A percentile compares a stretch with the other conserved stretches of the same genome.
Evolutionary conservation across 805 yeast species (phyloP).

Genomic region (Teunomyces barrocoloradensis): DNA sequence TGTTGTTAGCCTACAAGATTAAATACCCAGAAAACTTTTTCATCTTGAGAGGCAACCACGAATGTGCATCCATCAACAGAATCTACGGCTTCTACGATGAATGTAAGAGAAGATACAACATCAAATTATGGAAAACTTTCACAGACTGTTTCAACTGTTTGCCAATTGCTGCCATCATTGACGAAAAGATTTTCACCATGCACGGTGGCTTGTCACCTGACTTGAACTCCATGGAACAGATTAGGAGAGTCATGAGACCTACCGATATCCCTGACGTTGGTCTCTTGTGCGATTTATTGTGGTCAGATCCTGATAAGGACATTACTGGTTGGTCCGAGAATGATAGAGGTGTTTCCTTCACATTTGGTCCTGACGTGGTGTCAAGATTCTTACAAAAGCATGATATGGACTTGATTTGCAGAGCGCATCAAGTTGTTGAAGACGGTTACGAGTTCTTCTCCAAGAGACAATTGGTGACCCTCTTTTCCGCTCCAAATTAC

Average conservation of each 20-base stretch:
- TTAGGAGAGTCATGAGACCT: slow-evolving; percentile 98
- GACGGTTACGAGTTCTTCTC: slow-evolving; percentile 98
- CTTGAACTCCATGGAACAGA: slow-evolving; percentile 96
- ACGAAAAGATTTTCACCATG: slow-evolving; percentile 97
- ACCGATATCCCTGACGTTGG: slow-evolving; percentile 99
- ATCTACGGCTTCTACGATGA: slow-evolving; percentile 98
- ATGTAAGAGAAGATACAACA: slow-evolving; percentile 96
- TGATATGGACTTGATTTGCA: slow-evolving; percentile 95
- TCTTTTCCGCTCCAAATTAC: slow-evolving; percentile 95
- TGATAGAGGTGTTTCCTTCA: slow-evolving; percentile 97
- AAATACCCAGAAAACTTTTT: slow-evolving; percentile 98
- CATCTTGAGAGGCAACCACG: slow-evolving; percentile 96
- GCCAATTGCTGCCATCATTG: slow-evolving; percentile 98
- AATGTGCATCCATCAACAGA: slow-evolving; percentile 96
- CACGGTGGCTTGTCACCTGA: slow-evolving; percentile 99
- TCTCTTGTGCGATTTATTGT: slow-evolving; percentile 87
- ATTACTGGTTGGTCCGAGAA: slow-evolving; percentile 99
- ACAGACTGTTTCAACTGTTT: slow-evolving; percentile 98
- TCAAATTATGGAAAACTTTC: slow-evolving; percentile 97
- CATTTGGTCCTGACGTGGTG: slow-evolving; percentile 99
- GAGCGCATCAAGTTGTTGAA: slow-evolving; percentile 99
- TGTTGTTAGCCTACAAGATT: slow-evolving; percentile 91
- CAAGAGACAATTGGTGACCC: slow-evolving; percentile 92
- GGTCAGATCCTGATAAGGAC: slow-evolving; percentile 99
- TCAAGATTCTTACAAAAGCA: slow-evolving; percentile 94